Evolutionary conservation across 1,284 basidiomycete species (phyloP).

Genomic region (Psilocybe mexicana): DNA sequence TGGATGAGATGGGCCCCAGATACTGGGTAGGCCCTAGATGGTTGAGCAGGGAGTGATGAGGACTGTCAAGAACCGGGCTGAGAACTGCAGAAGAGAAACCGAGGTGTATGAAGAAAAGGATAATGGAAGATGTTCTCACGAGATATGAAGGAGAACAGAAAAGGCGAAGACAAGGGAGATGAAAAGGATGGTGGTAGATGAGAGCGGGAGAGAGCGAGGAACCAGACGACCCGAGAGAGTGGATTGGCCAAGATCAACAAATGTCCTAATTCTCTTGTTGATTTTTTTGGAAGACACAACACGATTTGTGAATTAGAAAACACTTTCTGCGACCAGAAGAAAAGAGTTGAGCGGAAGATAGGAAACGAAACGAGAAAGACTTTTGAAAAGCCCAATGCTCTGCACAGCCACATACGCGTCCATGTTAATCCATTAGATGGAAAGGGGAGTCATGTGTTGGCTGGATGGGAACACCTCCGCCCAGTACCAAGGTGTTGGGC

Average conservation of each 20-base stretch:
- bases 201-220: constrained; percentile 5
- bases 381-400: background rate
- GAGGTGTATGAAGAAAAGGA: constrained; percentile 8
- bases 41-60: background rate
- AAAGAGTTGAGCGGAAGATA: background rate
- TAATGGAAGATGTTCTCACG: constrained; percentile 14
- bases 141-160: constrained; percentile 23
- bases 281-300: constrained; percentile 1
- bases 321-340: background rate
- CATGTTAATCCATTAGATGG: background rate
- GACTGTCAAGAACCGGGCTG: constrained; percentile 6
- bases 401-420: constrained; percentile 20
- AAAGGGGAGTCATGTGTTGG: constrained; percentile 11
- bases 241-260: constrained; percentile 33
- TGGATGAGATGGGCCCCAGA: constrained; percentile 11
- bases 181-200: constrained; percentile 8
- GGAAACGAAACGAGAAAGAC: constrained; percentile 1
- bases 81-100: constrained; percentile 13
- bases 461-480: constrained; percentile 9
- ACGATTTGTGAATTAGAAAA: background rate
- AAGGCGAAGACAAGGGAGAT: background rate
- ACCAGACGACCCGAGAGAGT: constrained; percentile 36
- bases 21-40: constrained; percentile 10
- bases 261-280: constrained; percentile 12
- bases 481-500: constrained; percentile 20